Conservation (phyloP, 306 rosid species). For the Rubus parviflorus region DNA sequence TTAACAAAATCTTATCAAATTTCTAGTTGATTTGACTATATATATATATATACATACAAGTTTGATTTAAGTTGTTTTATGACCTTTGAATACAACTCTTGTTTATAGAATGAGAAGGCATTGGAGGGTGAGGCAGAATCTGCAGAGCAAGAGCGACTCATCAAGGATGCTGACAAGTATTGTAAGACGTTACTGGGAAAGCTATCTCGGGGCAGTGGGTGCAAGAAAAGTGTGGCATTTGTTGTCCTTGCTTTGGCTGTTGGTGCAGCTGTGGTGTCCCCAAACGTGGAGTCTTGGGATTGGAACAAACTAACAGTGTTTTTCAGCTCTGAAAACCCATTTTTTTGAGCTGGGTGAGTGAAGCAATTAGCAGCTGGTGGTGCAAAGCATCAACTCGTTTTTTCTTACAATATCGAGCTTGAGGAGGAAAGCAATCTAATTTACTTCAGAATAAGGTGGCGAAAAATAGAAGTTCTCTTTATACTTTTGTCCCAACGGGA, state of each 20-base stretch:
- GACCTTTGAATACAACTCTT: conserved; percentile 28
- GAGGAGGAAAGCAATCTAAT: conserved; percentile 37
- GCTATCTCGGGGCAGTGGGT: conserved; percentile 63
- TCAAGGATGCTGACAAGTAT: conserved; percentile 80
- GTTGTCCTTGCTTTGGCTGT: conserved; percentile 53
- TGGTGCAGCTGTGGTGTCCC: conserved; percentile 64
- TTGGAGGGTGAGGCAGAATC: conserved; percentile 51
- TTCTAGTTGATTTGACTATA: conserved; percentile 16
- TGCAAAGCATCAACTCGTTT: conserved; percentile 36
- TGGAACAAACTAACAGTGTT: conserved; percentile 53
- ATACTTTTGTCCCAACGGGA: conserved; percentile 39
- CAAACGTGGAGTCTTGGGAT: conserved; percentile 54
- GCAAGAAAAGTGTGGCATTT: conserved; percentile 52
- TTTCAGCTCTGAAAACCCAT: conserved; percentile 42
- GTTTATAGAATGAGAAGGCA: conserved; percentile 67
- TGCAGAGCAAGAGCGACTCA: conserved; percentile 38
- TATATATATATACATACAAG: neutral
- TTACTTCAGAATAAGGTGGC: conserved; percentile 41
- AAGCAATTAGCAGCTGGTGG: conserved; percentile 31
- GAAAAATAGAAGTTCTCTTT: conserved; percentile 35
- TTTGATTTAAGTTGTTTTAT: conserved; percentile 20
- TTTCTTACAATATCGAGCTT: conserved; percentile 13
- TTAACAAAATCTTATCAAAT: neutral
- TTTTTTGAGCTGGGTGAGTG: conserved; percentile 38
- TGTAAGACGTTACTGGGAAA: conserved; percentile 53